A percentile compares a stretch with the other conserved stretches of the same genome.
Conservation (phyloP, 2,329 filamentous ascomycete genomes). For the Pseudocercospora vitis region DNA sequence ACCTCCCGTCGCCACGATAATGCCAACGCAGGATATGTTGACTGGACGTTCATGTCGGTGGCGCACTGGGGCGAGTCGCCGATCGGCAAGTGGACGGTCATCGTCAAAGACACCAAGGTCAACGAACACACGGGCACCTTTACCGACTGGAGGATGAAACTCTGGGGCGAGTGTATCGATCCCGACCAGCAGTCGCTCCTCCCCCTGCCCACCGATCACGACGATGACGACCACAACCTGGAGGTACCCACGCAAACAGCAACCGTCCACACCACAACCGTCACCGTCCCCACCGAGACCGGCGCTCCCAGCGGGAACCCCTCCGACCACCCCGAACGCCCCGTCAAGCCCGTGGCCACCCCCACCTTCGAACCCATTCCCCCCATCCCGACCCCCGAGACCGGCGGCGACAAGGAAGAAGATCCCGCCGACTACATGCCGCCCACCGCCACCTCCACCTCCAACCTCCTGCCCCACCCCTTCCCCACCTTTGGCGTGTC, state of each 20-base stretch:
- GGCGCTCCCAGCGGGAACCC: slow-evolving; percentile 47
- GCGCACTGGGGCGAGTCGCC: slow-evolving; percentile 93
- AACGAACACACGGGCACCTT: slow-evolving; percentile 79
- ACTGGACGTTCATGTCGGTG: slow-evolving; percentile 99
- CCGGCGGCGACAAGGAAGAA: slow-evolving; percentile 33
- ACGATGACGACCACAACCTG: slow-evolving; percentile 81
- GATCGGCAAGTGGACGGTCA: slow-evolving; percentile 83
- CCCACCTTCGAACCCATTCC: slow-evolving; percentile 34
- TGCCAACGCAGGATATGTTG: slow-evolving; percentile 69
- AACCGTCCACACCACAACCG: slow-evolving; percentile 60
- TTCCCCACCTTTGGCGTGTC: slow-evolving; percentile 89
- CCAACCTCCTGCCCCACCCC: slow-evolving; percentile 73
- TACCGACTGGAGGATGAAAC: slow-evolving; percentile 86
- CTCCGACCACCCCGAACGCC: slow-evolving; percentile 51
- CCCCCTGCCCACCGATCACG: slow-evolving; percentile 78
- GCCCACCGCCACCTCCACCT: slow-evolving; percentile 42
- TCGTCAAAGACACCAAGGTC: slow-evolving; percentile 79
- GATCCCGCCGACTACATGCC: slow-evolving; percentile 9
- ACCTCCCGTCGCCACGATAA: slow-evolving; percentile 70
- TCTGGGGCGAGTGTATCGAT: slow-evolving; percentile 90
- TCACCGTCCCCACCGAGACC: slow-evolving; percentile 49
- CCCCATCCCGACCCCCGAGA: slow-evolving; percentile 39
- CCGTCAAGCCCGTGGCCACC: slow-evolving; percentile 53
- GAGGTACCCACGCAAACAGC: slow-evolving; percentile 57
- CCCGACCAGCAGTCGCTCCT: slow-evolving; percentile 68